These are phyloP conservation scores for Scheffersomyces illinoinensis DNA, from an alignment of 1,139 yeast species.

Conservation along the genomic window DNA sequence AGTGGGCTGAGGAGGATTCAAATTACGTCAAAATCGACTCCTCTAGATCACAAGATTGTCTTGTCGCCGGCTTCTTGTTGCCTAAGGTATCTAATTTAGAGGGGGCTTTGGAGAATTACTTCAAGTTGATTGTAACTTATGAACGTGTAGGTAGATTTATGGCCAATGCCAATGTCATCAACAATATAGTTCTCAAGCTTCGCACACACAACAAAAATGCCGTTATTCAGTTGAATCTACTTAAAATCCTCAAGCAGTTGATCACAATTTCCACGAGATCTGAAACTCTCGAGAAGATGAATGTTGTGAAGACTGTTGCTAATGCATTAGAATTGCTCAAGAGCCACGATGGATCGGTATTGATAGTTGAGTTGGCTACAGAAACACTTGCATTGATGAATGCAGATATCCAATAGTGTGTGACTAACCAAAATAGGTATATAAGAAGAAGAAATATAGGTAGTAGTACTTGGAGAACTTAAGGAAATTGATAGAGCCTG, in stretches of 20 bases:
- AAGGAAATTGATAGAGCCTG: no score
- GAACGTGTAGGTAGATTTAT: slow-evolving; percentile 21
- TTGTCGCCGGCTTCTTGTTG: slow-evolving; percentile 41
- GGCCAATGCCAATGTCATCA: slow-evolving; percentile 28
- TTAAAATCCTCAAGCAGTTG: slow-evolving; percentile 32
- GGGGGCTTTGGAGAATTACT: slow-evolving; percentile 39
- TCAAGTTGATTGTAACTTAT: slow-evolving; percentile 31
- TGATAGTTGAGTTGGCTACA: slow-evolving; percentile 36
- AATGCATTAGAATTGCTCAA: slow-evolving; percentile 19
- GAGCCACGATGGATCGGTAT: slow-evolving; percentile 30
- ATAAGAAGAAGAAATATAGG: neutral
- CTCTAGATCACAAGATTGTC: slow-evolving; percentile 30
- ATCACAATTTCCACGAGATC: slow-evolving; percentile 10
- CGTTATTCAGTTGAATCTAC: slow-evolving; percentile 37
- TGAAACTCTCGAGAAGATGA: slow-evolving; percentile 3
- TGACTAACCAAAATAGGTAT: neutral
- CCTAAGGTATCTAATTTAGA: slow-evolving; percentile 44
- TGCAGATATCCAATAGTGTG: neutral
- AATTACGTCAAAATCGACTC: slow-evolving; percentile 24
- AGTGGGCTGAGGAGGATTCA: slow-evolving; percentile 38
- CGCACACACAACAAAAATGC: slow-evolving; percentile 29
- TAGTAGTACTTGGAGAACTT: no score
- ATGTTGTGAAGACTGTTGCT: slow-evolving; percentile 5
- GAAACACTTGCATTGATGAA: slow-evolving; percentile 21
- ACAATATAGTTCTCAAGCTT: slow-evolving; percentile 32